Base-by-base conservation (phyloP, 1,284 basidiomycete genomes). In the Cutaneotrichosporon sp. region DNA sequence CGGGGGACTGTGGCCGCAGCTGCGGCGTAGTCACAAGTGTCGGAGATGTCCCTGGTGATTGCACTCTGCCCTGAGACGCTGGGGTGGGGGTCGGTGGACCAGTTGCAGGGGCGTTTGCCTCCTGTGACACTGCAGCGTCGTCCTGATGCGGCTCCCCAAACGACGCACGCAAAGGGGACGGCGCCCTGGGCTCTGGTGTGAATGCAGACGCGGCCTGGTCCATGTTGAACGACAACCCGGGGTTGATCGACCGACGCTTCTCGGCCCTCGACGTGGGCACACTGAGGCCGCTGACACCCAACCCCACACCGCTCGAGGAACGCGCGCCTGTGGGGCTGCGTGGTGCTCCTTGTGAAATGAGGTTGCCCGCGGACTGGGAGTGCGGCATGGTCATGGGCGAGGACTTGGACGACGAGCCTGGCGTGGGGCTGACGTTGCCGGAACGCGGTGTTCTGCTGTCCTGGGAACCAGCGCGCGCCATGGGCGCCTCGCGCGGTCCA, bases 241-340 rank as follows among this genome's bases (percentile, higher is more conserved):
- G 80, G 61, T 80, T 81, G 71, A 81, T 81, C 0, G 79, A 80
- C 27, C 78, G 58, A 46, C 80, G 61, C 36, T 71, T 67, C 16
- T 78, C 78, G 0, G 78, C 76, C 62, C 74, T 75, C 34, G 63
- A 66, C 1, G 71, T 69, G 2, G 77, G 74, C 5, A 78, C 75
- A 46, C 70, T 70, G 27, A 81, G 64, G 1, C 76, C 76, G 10
- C 33, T 38, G 24, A 49, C 45, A 9, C 55, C 55, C 13, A 57
- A 46, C 3, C 33, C 55, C 22, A 38, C 22, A 9, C 33, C 33
- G 31, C 54, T 50, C 4, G 46, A n/a, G 5, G 34, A 38, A 16
- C 51, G 51, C 51, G 34, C 34, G 9, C 20, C 36, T 3, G 54
- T 57, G n/a, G 54, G 45, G 31, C 58, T 57, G 20, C 58, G 45